Conservation (phyloP, 78 protist species). For the Dictyostelium intermedium region DNA sequence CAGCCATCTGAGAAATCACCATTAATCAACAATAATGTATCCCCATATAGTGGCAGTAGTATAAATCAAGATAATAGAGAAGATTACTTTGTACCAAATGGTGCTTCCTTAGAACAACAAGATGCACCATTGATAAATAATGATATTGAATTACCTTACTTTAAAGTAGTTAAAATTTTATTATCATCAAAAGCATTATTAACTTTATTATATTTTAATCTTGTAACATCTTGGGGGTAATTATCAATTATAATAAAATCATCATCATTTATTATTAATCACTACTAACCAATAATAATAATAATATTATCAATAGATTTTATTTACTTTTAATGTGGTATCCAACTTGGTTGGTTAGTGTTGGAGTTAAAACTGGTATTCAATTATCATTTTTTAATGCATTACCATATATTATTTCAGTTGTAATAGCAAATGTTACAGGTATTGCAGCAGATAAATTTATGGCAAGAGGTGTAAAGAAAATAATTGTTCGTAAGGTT, state of each 20-base stretch:
- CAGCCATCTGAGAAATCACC: neutral
- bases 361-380: neutral
- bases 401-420: slow-evolving; percentile 29
- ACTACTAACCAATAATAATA: too few species aligned
- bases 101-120: neutral
- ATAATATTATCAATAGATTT: too few species aligned
- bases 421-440: neutral
- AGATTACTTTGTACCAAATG: neutral
- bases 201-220: slow-evolving; percentile 9
- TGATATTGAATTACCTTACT: slow-evolving; percentile 6
- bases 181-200: slow-evolving; percentile 10
- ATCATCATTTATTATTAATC: too few species aligned
- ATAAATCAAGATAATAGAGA: neutral
- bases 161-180: slow-evolving; percentile 4
- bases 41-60: too few species aligned
- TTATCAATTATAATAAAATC: neutral
- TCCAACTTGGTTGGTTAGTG: slow-evolving; percentile 31
- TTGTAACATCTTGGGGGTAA: slow-evolving; percentile 37
- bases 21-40: neutral
- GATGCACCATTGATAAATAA: neutral
- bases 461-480: neutral
- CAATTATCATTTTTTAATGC: slow-evolving; percentile 34
- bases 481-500: slow-evolving; percentile 19
- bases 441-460: slow-evolving; percentile 13
- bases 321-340: slow-evolving; percentile 65